Base-by-base conservation (phyloP, 208 protist species). In the Leishmania turanica region DNA sequence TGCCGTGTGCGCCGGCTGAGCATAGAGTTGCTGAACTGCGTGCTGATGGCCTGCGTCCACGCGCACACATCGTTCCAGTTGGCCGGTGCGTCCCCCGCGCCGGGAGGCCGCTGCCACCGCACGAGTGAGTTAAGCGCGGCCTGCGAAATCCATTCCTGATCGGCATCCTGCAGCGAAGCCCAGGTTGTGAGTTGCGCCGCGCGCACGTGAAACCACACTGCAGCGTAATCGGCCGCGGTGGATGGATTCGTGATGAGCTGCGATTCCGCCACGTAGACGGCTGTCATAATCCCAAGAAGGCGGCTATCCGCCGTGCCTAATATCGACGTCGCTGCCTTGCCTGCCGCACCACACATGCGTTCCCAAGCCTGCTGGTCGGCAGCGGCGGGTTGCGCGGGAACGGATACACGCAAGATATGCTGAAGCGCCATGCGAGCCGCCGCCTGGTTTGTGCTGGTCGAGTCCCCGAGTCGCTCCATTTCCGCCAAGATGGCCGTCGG, bases 181-280 rank as follows among this genome's bases (percentile, higher is more conserved):
- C 92, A 96, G 75, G 81, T 84, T 47, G 91, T 77, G 24, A 97
- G 66, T 34, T 90, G 88, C 31, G 90, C 90, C 15, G 90, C 90
- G 13, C 93, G 93, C 65, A 88, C 79, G 85, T 94, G 86, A 34
- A 86, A 83, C 85, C 88, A 93, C 49, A 74, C 74, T 19, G 84
- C 85, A 2, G 87, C 81, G 73, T 87, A 83, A 72, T 91, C 85
- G 15, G 66, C 54, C 11, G 73, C 42, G 45, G 84, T 86, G 53
- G 80, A 62, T 47, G 86, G 71, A 74, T 51, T 77, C 21, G 82
- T 27, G 47, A 82, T 79, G 45, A 86, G 77, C 56, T 70, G 74
- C 31, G 81, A 89, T 58, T 86, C 80, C n/a, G 83, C 82, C 72
- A 88, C 60, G 86, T 91, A 91, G 54, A 89, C 78, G 27, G 73